Evolutionary conservation across 164 flowering plant species (phyloP), one percentile per base, ranked within the genome.

Genomic region (Berberis thunbergii): DNA sequence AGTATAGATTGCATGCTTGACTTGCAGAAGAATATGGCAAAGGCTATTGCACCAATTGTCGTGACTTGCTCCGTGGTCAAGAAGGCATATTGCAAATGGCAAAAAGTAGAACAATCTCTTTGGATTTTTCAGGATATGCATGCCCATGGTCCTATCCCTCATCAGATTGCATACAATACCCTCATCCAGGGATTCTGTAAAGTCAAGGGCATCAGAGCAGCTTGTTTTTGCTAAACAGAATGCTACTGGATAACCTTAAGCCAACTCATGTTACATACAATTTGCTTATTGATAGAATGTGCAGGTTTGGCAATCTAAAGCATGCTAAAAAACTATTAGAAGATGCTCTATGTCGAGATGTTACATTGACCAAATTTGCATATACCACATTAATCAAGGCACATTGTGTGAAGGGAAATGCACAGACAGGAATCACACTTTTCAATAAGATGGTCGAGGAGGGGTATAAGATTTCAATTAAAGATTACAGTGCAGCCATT

Each of bases 391-490:
- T 91, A 41, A 82, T 87, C 55, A 85, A 85, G 69, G 94, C 91
- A 65, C 85, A 86, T 70, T 82, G 89, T 76, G 87, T 61, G 45
- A 91, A 85, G 76, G 96, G 94, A 41, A 77, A 80, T 78, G 73
- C 70, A 40, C 26, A 41, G 4, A 82, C 63, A 56, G 86, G 87
- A 38, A 39, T 72, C 46, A 12, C 12, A 1, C 71, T 80, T 45
- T 87, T 91, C 73, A 63, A 68, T 66, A 72, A 77, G 69, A 82
- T 89, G 92, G 60, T 70, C 64, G 77, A 76, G 58, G 74, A 67
- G 70, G 88, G 96, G 4, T 87, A 76, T 73, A 78, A 72, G 52
- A 54, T 81, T 43, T 78, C 90, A 39, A 63, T 89, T 11, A 74
- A 65, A 65, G 98, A 91, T 72, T 91, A 76, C 55, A 74, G 83